Conservation (phyloP, 2,329 filamentous ascomycete genomes). For the Exophiala viscosa region DNA sequence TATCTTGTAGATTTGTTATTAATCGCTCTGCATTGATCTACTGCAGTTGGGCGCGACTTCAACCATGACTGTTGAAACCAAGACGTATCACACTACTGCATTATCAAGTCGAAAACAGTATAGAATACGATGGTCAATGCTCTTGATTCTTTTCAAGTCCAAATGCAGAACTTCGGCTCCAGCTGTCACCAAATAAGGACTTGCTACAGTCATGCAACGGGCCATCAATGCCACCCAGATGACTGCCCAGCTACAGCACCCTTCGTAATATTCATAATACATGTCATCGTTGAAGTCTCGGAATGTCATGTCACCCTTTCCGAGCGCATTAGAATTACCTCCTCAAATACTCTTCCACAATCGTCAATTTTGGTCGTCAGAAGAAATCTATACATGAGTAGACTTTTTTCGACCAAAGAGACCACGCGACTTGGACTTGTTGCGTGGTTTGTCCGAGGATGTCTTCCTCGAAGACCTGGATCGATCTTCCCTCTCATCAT, state of each 20-base stretch:
- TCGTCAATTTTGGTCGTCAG: neutral
- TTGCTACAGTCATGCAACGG: neutral
- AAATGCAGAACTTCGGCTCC: no score
- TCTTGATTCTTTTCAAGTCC: no score
- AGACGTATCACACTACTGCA: no score
- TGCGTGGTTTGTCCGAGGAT: constrained; percentile 17
- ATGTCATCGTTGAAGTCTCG: constrained; percentile 11
- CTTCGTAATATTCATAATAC: constrained; percentile 11
- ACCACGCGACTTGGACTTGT: constrained; percentile 23
- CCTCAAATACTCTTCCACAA: neutral
- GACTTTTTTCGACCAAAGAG: constrained; percentile 23
- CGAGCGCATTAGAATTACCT: constrained; percentile 2
- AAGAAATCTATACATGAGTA: neutral
- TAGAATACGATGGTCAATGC: no score
- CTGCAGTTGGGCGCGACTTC: no score
- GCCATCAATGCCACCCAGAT: neutral
- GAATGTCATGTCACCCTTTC: neutral
- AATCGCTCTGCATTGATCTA: no score
- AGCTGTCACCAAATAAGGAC: neutral
- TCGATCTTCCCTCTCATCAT: constrained; percentile 13
- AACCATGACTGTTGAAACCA: no score
- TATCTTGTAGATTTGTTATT: no score
- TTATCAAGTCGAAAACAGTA: no score
- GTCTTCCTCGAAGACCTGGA: constrained; percentile 14
- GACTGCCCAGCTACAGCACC: neutral